phyloP scores from a whole-genome alignment of 208 protist species.

The Entamoeba invadens region DNA sequence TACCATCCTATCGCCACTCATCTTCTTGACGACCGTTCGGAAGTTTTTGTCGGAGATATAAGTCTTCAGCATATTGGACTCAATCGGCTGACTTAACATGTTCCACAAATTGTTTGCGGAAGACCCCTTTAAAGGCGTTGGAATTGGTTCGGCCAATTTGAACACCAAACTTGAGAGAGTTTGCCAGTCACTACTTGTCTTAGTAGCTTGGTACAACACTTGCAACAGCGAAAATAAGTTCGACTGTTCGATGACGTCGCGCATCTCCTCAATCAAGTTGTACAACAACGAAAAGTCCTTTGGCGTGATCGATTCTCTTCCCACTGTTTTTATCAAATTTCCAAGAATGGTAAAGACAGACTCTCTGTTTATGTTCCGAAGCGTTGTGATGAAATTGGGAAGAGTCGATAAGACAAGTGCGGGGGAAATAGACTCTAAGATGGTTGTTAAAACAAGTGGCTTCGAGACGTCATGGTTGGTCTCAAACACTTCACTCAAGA shows the following conservation, averaged over 20 bases:
- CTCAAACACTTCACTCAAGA: not conserved
- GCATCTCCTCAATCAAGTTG: too few species aligned
- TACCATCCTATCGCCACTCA: not conserved
- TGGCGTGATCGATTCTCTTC: not conserved
- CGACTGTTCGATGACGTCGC: too few species aligned
- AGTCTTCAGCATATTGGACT: not conserved
- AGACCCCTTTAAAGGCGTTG: not conserved
- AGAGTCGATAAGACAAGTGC: not conserved
- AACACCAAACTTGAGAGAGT: too few species aligned
- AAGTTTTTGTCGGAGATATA: not conserved
- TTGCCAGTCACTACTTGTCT: too few species aligned
- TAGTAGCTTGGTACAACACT: not conserved
- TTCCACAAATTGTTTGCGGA: not conserved
- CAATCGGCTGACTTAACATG: not conserved
- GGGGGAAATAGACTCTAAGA: not conserved
- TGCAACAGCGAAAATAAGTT: not conserved
- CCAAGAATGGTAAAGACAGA: not conserved
- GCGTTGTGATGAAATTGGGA: not conserved
- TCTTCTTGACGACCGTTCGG: not conserved
- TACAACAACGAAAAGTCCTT: not conserved
- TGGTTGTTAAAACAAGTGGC: not conserved
- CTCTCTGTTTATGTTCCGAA: not conserved
- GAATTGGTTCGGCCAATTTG: not conserved
- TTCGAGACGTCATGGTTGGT: not conserved
- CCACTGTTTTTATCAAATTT: not conserved